Conservation (phyloP, 2,329 filamentous ascomycete genomes). For the Botrytis elliptica region DNA sequence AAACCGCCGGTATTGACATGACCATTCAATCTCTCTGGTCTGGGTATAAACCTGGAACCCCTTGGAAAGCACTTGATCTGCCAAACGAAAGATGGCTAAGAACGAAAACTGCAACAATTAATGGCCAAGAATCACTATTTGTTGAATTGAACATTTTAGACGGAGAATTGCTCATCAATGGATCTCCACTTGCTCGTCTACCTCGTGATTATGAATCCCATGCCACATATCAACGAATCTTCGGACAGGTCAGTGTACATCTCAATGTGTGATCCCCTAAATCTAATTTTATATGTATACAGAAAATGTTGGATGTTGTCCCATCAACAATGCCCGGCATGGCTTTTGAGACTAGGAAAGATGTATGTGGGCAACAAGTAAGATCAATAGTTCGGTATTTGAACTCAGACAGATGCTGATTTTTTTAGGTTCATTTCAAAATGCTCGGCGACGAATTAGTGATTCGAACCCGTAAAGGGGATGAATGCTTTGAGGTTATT, state of each 20-base stretch:
- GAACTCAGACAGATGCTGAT: neutral
- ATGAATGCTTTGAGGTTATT: constrained; percentile 25
- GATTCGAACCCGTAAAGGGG: constrained; percentile 28
- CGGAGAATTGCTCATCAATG: constrained; percentile 53
- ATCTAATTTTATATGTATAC: constrained; percentile 16
- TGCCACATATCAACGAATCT: constrained; percentile 25
- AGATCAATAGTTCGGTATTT: neutral
- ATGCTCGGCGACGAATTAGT: constrained; percentile 36
- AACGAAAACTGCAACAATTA: constrained; percentile 26
- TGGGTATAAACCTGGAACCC: constrained; percentile 31
- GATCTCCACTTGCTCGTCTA: constrained; percentile 48
- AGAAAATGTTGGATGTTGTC: constrained; percentile 28
- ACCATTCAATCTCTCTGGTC: constrained; percentile 36
- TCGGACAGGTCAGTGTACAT: constrained; percentile 22
- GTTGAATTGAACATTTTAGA: constrained; percentile 52
- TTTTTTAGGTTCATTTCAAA: constrained; percentile 39
- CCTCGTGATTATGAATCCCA: constrained; percentile 45
- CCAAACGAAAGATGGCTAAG: constrained; percentile 41
- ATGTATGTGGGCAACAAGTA: constrained; percentile 36
- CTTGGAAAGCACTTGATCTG: constrained; percentile 32
- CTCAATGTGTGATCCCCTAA: neutral
- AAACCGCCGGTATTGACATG: constrained; percentile 29
- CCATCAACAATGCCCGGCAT: constrained; percentile 41
- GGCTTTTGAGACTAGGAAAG: constrained; percentile 39
- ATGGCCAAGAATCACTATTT: constrained; percentile 21